Evolutionary conservation across 441 rosid genomes (phyloP), one percentile per base, ranked within the genome.

Genomic region (Populus tomentosa): DNA sequence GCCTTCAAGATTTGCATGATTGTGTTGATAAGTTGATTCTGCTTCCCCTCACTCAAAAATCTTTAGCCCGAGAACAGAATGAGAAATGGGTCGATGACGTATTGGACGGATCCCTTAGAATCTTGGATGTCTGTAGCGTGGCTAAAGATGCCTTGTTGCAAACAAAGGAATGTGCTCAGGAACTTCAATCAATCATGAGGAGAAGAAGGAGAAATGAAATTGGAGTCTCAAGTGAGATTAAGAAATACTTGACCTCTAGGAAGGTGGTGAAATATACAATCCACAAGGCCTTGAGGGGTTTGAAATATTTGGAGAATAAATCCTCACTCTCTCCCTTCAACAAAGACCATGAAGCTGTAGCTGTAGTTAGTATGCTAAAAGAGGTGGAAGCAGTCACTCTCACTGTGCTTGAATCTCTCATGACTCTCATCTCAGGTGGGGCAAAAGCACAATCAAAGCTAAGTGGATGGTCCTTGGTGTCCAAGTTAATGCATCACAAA

Each of bases 1-100:
- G 79, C 56, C 87, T 88, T 70, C 85, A 82, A 75, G 90, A 86
- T 84, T 76, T 89, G 71, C 79, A 83, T 38, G 89, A 86, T 30
- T 83, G 76, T 61, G 73, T 86, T 1, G 90, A 87, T 0, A 77
- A 78, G 65, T 74, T 82, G 79, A 84, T 87, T 62, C 85, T 56
- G 35, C 61, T 87, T 72, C 80, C 88, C 1, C 73, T 38, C 24
- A 73, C 83, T 16, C 86, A 80, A 64, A 84, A 80, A 20, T 53
- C 76, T 23, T 72, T 90, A 21, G 38, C 86, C 64, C 82, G 80
- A 10, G 71, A 81, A 0, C 68, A 63, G 16, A 23, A 76, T 1
- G 13, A 56, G 50, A 80, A 84, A 70, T 73, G 23, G 20, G 77
- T 77, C 5, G 80, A 88, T 11, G 85, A 80, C 24, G 5, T 85